These are phyloP conservation scores for Patellifolia procumbens DNA, from an alignment of 179 eudicot species.

Conservation along the genomic window DNA sequence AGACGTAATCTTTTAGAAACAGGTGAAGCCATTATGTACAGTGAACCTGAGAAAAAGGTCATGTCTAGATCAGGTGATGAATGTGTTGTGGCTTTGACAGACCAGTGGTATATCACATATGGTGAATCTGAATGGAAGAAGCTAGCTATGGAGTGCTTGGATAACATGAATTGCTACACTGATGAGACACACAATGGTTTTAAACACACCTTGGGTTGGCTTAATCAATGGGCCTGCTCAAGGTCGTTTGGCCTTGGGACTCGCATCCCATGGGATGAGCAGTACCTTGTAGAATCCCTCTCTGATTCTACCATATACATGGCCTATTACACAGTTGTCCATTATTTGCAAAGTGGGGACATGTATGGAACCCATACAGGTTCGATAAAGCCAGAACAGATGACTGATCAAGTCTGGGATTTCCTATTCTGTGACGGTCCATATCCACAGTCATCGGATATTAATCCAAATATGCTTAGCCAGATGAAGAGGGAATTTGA, in stretches of 20 bases:
- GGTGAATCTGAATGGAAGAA: constrained; percentile 74
- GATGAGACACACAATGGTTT: constrained; percentile 87
- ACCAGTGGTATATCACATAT: constrained; percentile 84
- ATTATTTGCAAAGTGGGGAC: constrained; percentile 71
- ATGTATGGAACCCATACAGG: constrained; percentile 59
- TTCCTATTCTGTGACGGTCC: constrained; percentile 67
- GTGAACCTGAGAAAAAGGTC: constrained; percentile 93
- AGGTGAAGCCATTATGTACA: constrained; percentile 67
- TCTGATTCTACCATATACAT: constrained; percentile 92
- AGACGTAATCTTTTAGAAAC: constrained; percentile 58
- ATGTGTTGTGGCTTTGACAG: constrained; percentile 88
- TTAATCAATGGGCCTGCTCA: constrained; percentile 93
- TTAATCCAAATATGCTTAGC: constrained; percentile 47
- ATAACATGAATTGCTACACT: constrained; percentile 64
- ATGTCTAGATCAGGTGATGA: constrained; percentile 93
- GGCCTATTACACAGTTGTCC: constrained; percentile 88
- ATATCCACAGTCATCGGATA: constrained; percentile 53
- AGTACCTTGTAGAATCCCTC: constrained; percentile 79
- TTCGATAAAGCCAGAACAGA: constrained; percentile 65
- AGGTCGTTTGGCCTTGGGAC: constrained; percentile 87
- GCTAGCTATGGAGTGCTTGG: constrained; percentile 70
- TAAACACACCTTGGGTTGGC: constrained; percentile 86
- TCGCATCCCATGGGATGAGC: constrained; percentile 90
- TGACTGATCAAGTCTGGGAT: constrained; percentile 88
- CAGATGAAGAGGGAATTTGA: constrained; percentile 83